Percentiles rank a stretch among this genome's conserved stretches.
These are phyloP conservation scores for Psilocybe sp. DNA, from an alignment of 768 basidiomycete species.

Conservation along the genomic window DNA sequence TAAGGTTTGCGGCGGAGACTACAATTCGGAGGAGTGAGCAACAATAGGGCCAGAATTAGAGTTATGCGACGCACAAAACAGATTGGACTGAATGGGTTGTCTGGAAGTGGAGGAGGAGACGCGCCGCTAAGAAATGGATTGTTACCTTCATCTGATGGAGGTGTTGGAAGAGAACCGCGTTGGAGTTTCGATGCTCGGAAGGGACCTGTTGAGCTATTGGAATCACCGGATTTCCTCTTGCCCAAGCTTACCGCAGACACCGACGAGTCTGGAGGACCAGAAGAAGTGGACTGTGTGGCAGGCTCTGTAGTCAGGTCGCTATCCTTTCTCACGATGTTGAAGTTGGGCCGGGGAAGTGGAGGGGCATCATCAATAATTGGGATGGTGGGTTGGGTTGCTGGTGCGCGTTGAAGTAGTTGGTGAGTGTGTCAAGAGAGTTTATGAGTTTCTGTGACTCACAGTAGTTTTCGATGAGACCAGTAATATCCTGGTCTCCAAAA, in stretches of 20 bases:
- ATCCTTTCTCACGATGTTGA: too few relatives aligned
- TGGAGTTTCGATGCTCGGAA: slow-evolving; percentile 20
- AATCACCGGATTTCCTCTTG: slow-evolving; percentile 25
- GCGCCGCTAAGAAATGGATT: slow-evolving; percentile 13
- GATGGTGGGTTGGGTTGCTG: too few relatives aligned
- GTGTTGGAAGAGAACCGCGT: slow-evolving; percentile 9
- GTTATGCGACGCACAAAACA: slow-evolving; percentile 9
- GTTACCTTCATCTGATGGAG: slow-evolving; percentile 8
- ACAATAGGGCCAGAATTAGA: not conserved
- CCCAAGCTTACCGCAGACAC: slow-evolving; percentile 20
- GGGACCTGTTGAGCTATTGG: slow-evolving; percentile 12
- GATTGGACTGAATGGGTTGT: slow-evolving; percentile 12
- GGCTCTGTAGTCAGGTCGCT: not conserved
- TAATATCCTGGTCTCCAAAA: slow-evolving; percentile 22
- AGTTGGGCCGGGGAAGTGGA: too few relatives aligned
- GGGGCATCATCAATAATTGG: too few relatives aligned
- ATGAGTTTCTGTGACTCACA: too few relatives aligned
- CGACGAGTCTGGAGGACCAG: slow-evolving; percentile 17
- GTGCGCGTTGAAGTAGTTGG: too few relatives aligned
- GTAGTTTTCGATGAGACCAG: too few relatives aligned
- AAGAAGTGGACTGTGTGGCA: slow-evolving; percentile 10
- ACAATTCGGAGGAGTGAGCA: not conserved
- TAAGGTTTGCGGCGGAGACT: slow-evolving; percentile 20
- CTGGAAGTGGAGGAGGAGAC: not conserved
- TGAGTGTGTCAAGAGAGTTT: too few relatives aligned